These are phyloP conservation scores for Ceratobasidium sp. DNA, from an alignment of 1,284 basidiomycete genomes.

Conservation along the genomic window DNA sequence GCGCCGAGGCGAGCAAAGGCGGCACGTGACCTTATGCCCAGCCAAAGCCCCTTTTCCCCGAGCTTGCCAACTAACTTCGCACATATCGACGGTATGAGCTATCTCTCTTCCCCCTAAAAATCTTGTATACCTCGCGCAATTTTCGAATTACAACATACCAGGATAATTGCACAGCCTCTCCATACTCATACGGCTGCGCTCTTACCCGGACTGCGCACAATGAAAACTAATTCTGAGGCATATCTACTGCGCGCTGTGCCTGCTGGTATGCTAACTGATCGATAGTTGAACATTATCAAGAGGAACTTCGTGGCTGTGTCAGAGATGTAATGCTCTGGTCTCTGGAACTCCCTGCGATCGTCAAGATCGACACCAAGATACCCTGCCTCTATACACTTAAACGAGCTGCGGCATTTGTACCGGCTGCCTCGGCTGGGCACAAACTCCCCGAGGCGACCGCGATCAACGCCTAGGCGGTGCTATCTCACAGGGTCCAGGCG, in stretches of 20 bases:
- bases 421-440: slow-evolving; percentile 10
- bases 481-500: not conserved
- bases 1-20: no score
- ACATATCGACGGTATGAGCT: no score
- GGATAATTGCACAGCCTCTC: not conserved
- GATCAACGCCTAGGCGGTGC: not conserved
- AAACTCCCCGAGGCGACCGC: not conserved
- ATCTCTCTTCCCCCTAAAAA: no score
- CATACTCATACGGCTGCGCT: not conserved
- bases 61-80: no score
- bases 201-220: not conserved
- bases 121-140: no score
- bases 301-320: not conserved
- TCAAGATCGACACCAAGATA: slow-evolving; percentile 8
- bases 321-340: not conserved
- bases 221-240: not conserved
- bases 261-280: not conserved
- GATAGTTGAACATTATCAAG: not conserved
- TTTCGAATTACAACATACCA: no score
- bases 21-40: no score
- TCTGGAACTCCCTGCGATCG: not conserved
- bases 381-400: not conserved
- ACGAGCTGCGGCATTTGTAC: not conserved
- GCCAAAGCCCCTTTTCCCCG: no score
- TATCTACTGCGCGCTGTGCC: not conserved